These are phyloP conservation scores for Cajanus cajan DNA, from an alignment of 306 rosid species.

Conservation along the genomic window DNA sequence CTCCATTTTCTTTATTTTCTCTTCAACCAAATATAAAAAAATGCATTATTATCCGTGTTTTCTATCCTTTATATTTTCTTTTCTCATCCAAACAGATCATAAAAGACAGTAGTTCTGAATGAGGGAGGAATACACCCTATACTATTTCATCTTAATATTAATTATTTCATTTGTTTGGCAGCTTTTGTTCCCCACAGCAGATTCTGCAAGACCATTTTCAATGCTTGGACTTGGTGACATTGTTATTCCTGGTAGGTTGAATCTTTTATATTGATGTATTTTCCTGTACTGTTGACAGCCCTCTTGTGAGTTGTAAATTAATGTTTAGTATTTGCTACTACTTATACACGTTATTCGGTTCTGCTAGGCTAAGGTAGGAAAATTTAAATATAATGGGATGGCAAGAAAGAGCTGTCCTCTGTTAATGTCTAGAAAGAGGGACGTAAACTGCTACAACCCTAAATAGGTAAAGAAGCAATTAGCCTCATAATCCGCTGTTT, in stretches of 20 bases:
- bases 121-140: background rate
- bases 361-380: background rate
- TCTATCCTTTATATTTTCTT: background rate
- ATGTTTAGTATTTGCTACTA: background rate
- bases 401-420: background rate
- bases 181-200: conserved; percentile 79
- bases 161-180: conserved; percentile 27
- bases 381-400: background rate
- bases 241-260: conserved; percentile 74
- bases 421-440: background rate
- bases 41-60: background rate
- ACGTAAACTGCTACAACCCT: no score
- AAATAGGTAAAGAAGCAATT: no score
- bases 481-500: no score
- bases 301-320: background rate
- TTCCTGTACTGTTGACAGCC: background rate
- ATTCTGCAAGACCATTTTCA: conserved; percentile 68
- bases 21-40: background rate
- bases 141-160: background rate
- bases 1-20: background rate
- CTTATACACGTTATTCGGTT: background rate
- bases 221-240: conserved; percentile 96
- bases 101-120: background rate
- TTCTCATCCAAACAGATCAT: background rate
- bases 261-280: conserved; percentile 8